phyloP scores from a whole-genome alignment of 306 rosid genomes.

The Lagenaria siceraria region DNA sequence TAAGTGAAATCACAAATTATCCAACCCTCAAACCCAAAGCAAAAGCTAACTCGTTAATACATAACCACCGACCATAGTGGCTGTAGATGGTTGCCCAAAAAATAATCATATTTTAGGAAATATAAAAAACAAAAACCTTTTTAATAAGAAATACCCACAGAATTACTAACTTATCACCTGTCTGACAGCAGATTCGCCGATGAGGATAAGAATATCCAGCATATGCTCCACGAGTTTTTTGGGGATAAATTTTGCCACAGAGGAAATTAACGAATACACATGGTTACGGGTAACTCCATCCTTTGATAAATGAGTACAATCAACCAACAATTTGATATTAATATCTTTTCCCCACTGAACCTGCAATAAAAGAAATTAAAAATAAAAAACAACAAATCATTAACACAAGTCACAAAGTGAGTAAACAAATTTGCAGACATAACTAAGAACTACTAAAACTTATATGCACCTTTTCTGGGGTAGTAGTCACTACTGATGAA shows the following conservation, averaged over 20 bases:
- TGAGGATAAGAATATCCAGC: slow-evolving; percentile 48
- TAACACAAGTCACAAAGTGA: background rate
- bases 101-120: background rate
- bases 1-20: background rate
- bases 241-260: slow-evolving; percentile 48
- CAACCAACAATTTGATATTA: slow-evolving; percentile 43
- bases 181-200: slow-evolving; percentile 61
- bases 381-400: background rate
- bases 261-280: slow-evolving; percentile 51
- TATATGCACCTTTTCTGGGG: slow-evolving; percentile 23
- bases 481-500: slow-evolving; percentile 28
- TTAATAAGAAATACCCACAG: background rate
- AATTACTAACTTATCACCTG: slow-evolving; percentile 35
- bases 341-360: slow-evolving; percentile 25
- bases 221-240: slow-evolving; percentile 47
- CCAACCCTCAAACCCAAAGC: background rate
- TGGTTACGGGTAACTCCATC: slow-evolving; percentile 62
- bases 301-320: slow-evolving; percentile 38
- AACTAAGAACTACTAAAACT: background rate
- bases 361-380: slow-evolving; percentile 19
- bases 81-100: background rate
- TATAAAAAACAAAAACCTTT: too few relatives aligned
- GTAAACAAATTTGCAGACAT: background rate
- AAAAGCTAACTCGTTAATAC: background rate
- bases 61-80: background rate